These are phyloP conservation scores for Leishmania amazonensis DNA, from an alignment of 208 protist genomes.

Conservation along the genomic window DNA sequence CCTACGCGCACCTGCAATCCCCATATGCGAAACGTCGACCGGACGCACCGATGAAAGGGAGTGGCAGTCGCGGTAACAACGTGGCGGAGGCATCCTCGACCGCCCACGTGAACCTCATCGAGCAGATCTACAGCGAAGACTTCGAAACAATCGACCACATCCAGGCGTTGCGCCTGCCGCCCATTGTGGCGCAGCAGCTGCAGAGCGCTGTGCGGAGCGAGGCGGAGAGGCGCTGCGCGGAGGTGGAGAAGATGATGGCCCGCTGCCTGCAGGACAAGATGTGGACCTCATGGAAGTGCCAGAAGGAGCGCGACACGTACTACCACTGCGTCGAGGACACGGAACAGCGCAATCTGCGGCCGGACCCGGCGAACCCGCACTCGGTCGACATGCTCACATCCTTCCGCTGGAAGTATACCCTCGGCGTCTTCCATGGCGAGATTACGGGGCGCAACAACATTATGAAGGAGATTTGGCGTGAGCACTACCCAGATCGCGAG, in stretches of 20 bases:
- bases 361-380: conserved; percentile 20
- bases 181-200: conserved; percentile 65
- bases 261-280: conserved; percentile 88
- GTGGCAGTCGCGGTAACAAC: neutral
- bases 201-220: conserved; percentile 53
- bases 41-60: neutral
- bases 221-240: conserved; percentile 71
- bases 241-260: conserved; percentile 82
- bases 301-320: conserved; percentile 85
- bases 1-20: conserved; percentile 38
- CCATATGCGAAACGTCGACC: conserved; percentile 13
- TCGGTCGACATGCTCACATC: conserved; percentile 58
- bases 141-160: conserved; percentile 76
- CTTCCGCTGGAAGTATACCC: conserved; percentile 86
- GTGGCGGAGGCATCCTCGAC: neutral
- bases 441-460: conserved; percentile 83
- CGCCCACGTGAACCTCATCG: conserved; percentile 55
- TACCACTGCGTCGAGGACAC: conserved; percentile 58
- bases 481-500: conserved; percentile 83
- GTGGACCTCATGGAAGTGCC: conserved; percentile 91
- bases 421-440: conserved; percentile 79
- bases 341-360: conserved; percentile 37
- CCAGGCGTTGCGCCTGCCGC: conserved; percentile 74
- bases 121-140: conserved; percentile 82
- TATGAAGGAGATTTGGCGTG: conserved; percentile 69